Percentiles rank a stretch among this genome's conserved stretches.
Conservation (phyloP, 179 eudicot species). For the Amaranthus tricolor region DNA sequence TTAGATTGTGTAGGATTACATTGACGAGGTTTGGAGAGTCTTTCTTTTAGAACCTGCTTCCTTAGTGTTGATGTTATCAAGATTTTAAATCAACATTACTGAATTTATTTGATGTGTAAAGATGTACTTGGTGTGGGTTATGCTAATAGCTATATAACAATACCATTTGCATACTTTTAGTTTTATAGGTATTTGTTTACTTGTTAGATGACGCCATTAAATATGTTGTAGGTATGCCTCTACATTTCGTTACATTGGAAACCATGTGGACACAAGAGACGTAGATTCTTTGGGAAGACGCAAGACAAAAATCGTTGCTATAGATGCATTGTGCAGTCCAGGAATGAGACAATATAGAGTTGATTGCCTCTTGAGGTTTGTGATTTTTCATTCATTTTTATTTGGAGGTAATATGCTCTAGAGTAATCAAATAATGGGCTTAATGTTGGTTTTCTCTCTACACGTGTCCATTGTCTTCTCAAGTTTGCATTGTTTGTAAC, state of each 20-base stretch:
- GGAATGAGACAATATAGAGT: slow-evolving; percentile 64
- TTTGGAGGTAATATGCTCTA: background rate
- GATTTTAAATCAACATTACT: background rate
- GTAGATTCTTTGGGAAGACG: slow-evolving; percentile 68
- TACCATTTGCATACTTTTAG: background rate
- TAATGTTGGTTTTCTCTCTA: background rate
- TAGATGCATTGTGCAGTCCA: slow-evolving; percentile 72
- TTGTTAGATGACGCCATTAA: slow-evolving; percentile 9
- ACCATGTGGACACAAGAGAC: slow-evolving; percentile 54
- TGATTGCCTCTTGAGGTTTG: slow-evolving; percentile 63
- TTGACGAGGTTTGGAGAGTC: background rate
- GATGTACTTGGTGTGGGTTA: background rate
- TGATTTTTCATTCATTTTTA: background rate
- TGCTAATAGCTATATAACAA: background rate
- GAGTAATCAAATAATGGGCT: background rate
- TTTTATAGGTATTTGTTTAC: background rate
- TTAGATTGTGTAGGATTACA: background rate
- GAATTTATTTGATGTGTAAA: slow-evolving; percentile 2
- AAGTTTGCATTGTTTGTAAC: slow-evolving; percentile 7
- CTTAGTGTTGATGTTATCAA: background rate
- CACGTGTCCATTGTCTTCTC: background rate
- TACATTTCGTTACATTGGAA: slow-evolving; percentile 72
- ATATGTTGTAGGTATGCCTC: slow-evolving; percentile 61
- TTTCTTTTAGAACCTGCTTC: background rate
- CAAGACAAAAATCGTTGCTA: slow-evolving; percentile 69